A percentile compares a stretch with the other conserved stretches of the same genome.
These are phyloP conservation scores for Heritiera littoralis DNA, from an alignment of 345 rosid species.

Conservation along the genomic window DNA sequence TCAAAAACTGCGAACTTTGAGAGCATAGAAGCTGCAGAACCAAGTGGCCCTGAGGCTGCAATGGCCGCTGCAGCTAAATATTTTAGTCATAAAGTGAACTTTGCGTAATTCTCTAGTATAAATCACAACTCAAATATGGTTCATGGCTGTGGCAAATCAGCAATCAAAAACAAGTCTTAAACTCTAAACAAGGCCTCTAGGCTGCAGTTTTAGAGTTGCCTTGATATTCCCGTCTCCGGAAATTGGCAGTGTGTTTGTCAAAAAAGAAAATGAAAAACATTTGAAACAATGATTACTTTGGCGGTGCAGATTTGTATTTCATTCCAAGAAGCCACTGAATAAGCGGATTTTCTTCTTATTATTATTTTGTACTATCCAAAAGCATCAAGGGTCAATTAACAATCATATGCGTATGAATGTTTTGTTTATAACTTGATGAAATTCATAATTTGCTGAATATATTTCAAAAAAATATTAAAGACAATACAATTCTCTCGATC, in stretches of 20 bases:
- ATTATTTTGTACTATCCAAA: too few species aligned
- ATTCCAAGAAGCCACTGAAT: too few species aligned
- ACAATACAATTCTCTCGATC: too few species aligned
- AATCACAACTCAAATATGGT: background rate
- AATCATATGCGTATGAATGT: too few species aligned
- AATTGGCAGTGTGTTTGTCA: background rate
- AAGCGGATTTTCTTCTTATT: too few species aligned
- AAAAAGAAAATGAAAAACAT: background rate
- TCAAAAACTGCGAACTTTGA: background rate
- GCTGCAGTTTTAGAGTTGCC: too few species aligned
- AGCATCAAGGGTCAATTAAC: too few species aligned
- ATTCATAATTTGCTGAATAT: too few species aligned
- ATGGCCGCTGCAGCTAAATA: conserved; percentile 43
- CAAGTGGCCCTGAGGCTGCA: conserved; percentile 25
- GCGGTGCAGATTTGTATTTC: background rate
- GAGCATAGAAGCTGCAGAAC: background rate
- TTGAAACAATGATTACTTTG: background rate
- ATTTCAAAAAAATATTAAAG: too few species aligned
- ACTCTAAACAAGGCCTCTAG: background rate
- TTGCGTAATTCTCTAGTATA: background rate
- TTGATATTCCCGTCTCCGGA: background rate
- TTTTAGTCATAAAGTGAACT: conserved; percentile 35
- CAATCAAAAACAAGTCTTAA: background rate
- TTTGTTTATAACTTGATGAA: too few species aligned
- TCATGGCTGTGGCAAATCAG: background rate